phyloP scores from a whole-genome alignment of 2,329 filamentous ascomycete species.

The Cordyceps cicadae region DNA sequence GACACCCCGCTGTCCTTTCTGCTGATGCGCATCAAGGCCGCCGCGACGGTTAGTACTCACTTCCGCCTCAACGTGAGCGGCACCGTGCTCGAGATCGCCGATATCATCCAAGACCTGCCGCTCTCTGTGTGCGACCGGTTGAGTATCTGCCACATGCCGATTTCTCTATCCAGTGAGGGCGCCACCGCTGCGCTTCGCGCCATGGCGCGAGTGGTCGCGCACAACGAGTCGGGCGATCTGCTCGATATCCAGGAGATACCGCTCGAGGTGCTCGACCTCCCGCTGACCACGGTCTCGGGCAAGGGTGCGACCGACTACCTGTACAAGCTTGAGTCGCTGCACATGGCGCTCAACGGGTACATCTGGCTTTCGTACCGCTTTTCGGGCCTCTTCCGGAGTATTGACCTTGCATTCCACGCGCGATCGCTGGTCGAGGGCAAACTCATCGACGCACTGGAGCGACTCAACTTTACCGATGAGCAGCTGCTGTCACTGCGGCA shows the following conservation, averaged over 20 bases:
- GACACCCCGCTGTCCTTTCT: constrained; percentile 78
- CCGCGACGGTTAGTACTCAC: constrained; percentile 52
- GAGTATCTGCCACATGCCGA: constrained; percentile 65
- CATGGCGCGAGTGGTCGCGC: constrained; percentile 62
- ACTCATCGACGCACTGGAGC: constrained; percentile 44
- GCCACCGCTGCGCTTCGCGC: constrained; percentile 47
- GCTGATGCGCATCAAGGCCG: constrained; percentile 63
- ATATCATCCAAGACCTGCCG: constrained; percentile 63
- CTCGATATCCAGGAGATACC: constrained; percentile 63
- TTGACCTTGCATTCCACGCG: constrained; percentile 68
- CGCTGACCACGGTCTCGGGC: constrained; percentile 31
- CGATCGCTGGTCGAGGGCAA: constrained; percentile 69
- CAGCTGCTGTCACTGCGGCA: constrained; percentile 21
- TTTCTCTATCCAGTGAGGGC: constrained; percentile 42
- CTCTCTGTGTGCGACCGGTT: constrained; percentile 68
- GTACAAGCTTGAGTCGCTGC: constrained; percentile 62
- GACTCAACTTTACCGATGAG: constrained; percentile 42
- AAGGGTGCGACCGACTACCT: constrained; percentile 48
- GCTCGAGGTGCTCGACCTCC: constrained; percentile 65
- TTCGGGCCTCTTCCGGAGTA: constrained; percentile 66
- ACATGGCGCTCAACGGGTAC: constrained; percentile 77
- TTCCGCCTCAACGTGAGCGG: constrained; percentile 58
- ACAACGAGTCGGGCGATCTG: constrained; percentile 57
- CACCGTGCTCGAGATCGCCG: constrained; percentile 58
- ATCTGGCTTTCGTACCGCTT: constrained; percentile 92